phyloP scores from a whole-genome alignment of 2,329 filamentous ascomycete genomes.

The Canariomyces notabilis region DNA sequence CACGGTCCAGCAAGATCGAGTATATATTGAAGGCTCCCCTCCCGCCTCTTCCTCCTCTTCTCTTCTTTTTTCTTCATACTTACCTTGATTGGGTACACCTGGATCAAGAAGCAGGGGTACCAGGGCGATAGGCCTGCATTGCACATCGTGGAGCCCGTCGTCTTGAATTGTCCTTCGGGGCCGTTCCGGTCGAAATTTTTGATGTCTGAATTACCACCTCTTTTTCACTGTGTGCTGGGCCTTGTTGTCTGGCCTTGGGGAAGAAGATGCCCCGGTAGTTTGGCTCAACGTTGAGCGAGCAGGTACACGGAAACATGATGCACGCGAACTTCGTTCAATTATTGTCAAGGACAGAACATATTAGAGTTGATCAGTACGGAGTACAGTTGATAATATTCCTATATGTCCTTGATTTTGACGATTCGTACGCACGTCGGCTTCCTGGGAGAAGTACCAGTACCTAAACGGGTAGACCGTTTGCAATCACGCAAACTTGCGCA shows the following conservation, averaged over 20 bases:
- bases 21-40: constrained; percentile 10
- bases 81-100: constrained; percentile 24
- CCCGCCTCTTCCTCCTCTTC: constrained; percentile 14
- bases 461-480: too few relatives aligned
- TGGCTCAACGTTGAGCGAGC: too few relatives aligned
- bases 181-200: constrained; percentile 27
- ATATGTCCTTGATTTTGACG: too few relatives aligned
- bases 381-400: too few relatives aligned
- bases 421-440: too few relatives aligned
- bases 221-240: constrained; percentile 25
- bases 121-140: constrained; percentile 25
- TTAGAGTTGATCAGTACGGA: too few relatives aligned
- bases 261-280: too few relatives aligned
- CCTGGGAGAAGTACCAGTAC: background rate
- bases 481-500: constrained; percentile 21
- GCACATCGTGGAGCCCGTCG: constrained; percentile 24
- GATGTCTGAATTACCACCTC: constrained; percentile 12
- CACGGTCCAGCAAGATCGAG: constrained; percentile 10
- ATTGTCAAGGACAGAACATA: too few relatives aligned
- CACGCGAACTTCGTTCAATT: too few relatives aligned
- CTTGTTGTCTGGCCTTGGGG: constrained; percentile 19
- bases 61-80: constrained; percentile 25
- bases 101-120: constrained; percentile 22
- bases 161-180: constrained; percentile 26
- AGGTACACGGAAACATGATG: too few relatives aligned